Evolutionary conservation across 2,329 filamentous ascomycete species (phyloP).

Genomic region (Sporothrix schenckii): DNA sequence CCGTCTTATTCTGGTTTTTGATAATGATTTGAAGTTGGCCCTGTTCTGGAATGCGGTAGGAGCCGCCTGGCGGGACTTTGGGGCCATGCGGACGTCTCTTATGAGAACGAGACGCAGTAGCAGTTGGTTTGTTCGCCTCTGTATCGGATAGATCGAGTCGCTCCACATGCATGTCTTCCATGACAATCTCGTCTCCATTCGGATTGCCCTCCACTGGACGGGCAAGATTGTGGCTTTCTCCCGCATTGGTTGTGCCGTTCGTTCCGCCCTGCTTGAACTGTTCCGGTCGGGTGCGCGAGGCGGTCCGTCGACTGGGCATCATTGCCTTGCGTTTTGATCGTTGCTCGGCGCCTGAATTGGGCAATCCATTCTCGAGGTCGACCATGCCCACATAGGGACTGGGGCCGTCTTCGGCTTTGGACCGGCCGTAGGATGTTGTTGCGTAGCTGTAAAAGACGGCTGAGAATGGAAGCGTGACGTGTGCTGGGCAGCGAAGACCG

Average conservation of each 20-base stretch:
- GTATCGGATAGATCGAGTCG: conserved; percentile 29
- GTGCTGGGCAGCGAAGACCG: conserved; percentile 80
- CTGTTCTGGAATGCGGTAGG: conserved; percentile 90
- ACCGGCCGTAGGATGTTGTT: conserved; percentile 64
- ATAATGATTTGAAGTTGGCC: conserved; percentile 96
- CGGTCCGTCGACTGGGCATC: conserved; percentile 48
- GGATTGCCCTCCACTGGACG: neutral
- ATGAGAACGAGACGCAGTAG: conserved; percentile 34
- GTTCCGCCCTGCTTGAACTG: neutral
- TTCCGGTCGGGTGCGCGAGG: conserved; percentile 6
- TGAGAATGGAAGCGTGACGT: conserved; percentile 87
- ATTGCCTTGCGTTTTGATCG: conserved; percentile 51
- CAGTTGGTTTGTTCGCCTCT: conserved; percentile 37
- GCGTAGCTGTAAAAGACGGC: conserved; percentile 96
- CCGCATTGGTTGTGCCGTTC: neutral
- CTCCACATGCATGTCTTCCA: conserved; percentile 32
- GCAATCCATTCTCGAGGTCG: conserved; percentile 80
- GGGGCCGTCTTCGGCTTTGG: conserved; percentile 76
- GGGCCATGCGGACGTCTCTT: conserved; percentile 59
- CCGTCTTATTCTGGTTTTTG: conserved; percentile 98
- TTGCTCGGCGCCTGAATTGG: conserved; percentile 54
- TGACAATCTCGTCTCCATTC: conserved; percentile 30
- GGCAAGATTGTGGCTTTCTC: neutral
- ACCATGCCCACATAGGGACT: conserved; percentile 95
- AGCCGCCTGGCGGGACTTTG: conserved; percentile 75